Base-by-base conservation (phyloP, 371 early-diverging fungal species). In the Thermomucor indicae-seudaticae region DNA sequence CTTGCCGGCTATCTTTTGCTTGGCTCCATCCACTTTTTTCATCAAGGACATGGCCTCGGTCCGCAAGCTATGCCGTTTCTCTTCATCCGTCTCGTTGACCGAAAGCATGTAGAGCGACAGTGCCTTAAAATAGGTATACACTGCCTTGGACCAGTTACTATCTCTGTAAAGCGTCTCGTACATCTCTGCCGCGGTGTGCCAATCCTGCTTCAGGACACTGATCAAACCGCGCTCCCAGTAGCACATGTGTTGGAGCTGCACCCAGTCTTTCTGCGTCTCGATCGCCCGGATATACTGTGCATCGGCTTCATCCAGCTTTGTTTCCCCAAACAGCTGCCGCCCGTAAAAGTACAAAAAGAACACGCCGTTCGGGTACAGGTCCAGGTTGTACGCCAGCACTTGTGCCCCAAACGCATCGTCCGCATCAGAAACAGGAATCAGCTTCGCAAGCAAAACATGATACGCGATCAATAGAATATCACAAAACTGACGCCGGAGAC, bases 121-220 rank as follows among this genome's bases (percentile, higher is more conserved):
- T 0, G 79, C 86, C 12, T 74, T 71, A 12, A 78, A 51, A 46
- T 87, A 89, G 1, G 71, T 65, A 62, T 85, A 87, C 6, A 81
- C 80, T 3, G 84, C 79, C 49, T 78, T 81, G 51, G 82, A 79
- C 90, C 89, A 88, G 48, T 81, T 78, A 55, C 81, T 86, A 44
- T 88, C 88, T 43, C 62, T 64, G 48, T 62, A 64, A 30, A 88
- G 58, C 0, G 63, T 65, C 11, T 65, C 73, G 55, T 73, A 84
- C 12, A 72, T 67, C 11, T 72, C 60, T n/a, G 58, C 60, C 0
- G 81, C 83, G 16, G 59, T 64, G 24, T 53, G 45, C 78, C 78
- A 88, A 25, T 78, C 62, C 2, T 63, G 58, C 34, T 78, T 51
- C 29, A 67, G 58, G 42, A 66, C 48, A 34, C 62, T 51, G 25